Conservation (phyloP, 1,139 yeast genomes). For the Geotrichum histeridarum region DNA sequence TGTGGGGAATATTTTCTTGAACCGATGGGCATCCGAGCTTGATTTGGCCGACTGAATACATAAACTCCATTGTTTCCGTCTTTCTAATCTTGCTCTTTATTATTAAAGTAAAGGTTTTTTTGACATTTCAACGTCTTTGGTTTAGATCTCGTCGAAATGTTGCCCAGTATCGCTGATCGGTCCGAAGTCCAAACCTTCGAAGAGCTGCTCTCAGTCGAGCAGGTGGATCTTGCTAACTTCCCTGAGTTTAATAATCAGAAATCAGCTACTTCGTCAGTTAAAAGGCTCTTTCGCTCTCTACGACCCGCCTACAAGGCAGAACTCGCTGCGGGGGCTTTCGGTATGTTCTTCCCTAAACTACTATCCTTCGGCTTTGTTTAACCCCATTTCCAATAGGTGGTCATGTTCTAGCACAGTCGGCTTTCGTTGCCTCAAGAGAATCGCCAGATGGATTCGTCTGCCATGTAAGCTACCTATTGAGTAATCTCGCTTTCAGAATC, state of each 20-base stretch:
- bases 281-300: constrained; percentile 26
- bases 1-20: no score
- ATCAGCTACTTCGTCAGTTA: no score
- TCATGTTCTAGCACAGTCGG: constrained; percentile 34
- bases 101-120: no score
- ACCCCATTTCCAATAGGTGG: constrained; percentile 26
- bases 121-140: no score
- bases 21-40: no score
- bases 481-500: no score
- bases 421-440: constrained; percentile 31
- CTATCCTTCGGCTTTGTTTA: neutral
- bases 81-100: no score
- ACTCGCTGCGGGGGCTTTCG: constrained; percentile 33
- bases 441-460: constrained; percentile 26
- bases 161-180: no score
- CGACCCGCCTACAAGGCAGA: constrained; percentile 29
- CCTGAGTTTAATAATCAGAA: neutral
- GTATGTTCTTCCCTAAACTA: constrained; percentile 16
- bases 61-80: no score
- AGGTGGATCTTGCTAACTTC: constrained; percentile 21
- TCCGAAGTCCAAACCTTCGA: constrained; percentile 24
- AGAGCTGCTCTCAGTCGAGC: constrained; percentile 27
- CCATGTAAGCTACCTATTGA: constrained; percentile 21
- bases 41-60: no score
- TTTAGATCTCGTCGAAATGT: no score